Base-by-base conservation (phyloP, 2,329 filamentous ascomycete species). In the Apiospora koreana region DNA sequence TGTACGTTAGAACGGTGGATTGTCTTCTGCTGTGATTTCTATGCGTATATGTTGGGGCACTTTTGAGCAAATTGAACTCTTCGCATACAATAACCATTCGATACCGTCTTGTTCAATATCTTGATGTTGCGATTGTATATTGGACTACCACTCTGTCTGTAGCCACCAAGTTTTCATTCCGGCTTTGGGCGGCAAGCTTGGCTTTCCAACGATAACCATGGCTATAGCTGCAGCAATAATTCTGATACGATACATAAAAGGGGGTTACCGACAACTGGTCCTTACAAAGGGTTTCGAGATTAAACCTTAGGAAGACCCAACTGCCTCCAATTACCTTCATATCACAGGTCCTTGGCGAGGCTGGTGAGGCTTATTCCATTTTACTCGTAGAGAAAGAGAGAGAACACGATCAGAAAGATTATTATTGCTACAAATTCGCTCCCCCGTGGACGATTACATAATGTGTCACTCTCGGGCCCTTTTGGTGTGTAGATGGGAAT, bases 51-150 rank as follows among this genome's bases (percentile, higher is more conserved):
- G 31, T 38, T 62, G 54, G 31, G 9, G 21, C 28, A 6, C 5
- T 54, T 54, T n/a, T 21, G 31, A 62, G 18, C 54, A 62, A 62
- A 62, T 62, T 62, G 10, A 62, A 62, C 54, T 62, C 54, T 62
- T 62, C 54, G 31, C 18, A 62, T 38, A 62, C 28, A 58, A 35
- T 35, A 8, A 35, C 8, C 3, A 35, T 35, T 21, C 38, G 31
- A 62, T 21, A 6, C 9, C n/a, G 6, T 5, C 21, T 62, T 62
- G n/a, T 38, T 38, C 18, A 38, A 38, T 9, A 28, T 28, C 23
- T 12, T 54, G 25, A 54, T 25, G 10, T 14, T 46, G 18, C 18
- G n/a, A 21, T 8, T 6, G 43, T 18, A 21, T 46, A n/a, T 46
- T 9, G 18, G 43, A 21, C 7, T 21, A 46, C 9, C 18, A 2